Base-by-base conservation (phyloP, 441 rosid species). In the Pelargonium australe region DNA sequence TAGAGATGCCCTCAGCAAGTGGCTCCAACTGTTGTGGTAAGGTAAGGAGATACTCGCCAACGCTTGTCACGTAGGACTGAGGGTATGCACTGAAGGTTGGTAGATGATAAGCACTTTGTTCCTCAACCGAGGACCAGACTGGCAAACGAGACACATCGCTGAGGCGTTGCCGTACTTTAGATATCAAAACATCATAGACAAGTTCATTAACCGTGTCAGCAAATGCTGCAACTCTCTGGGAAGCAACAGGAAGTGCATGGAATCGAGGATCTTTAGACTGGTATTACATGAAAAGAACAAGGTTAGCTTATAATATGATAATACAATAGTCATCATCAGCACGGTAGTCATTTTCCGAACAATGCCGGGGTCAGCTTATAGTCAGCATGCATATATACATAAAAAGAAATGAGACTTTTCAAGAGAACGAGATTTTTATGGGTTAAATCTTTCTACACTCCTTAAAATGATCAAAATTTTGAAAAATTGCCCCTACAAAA, bases 21-120 rank as follows among this genome's bases (percentile, higher is more conserved):
- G 98, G 99, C 84, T 95, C 99, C 82, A 95, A 85, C 71, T 95
- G 99, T 71, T 95, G 99, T 55, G 98, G 99, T 70, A 95, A 85
- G 69, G 99, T 95, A 53, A 95, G 99, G 72, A 95, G 96, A 83
- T 95, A 95, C 75, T 95, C 99, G 3, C 98, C 98, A 13, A 95
- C 87, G 70, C 96, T 89, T 64, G 89, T 92, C 66, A 90, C 90
- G 25, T 95, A 95, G 49, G 93, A 75, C 78, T 90, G 99, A 23
- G 99, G 99, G 76, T 90, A 95, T 43, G 98, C 89, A 76, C 99
- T 92, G 78, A 95, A 95, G 49, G 91, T 90, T 65, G 99, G 99
- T 57, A 95, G 92, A 73, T 76, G 88, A 71, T 84, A 86, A 28
- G 91, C 89, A 69, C 89, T 85, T 65, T 85, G 97, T 78, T 95